Evolutionary conservation across 1,139 yeast genomes (phyloP).

Genomic region (Saccharomyces hybrid): DNA sequence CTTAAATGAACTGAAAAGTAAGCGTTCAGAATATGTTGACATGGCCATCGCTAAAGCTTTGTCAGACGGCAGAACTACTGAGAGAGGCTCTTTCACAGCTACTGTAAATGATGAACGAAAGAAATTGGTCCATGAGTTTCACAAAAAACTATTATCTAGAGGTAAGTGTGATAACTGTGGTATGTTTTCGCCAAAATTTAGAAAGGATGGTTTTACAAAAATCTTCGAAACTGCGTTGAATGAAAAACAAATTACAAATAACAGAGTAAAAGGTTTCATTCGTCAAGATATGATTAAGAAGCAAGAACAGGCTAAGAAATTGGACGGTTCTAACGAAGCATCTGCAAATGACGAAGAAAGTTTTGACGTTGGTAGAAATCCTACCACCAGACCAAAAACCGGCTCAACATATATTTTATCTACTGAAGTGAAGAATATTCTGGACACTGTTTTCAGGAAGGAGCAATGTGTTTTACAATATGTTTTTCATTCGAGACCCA

Average conservation of each 20-base stretch:
- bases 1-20: conserved; percentile 41
- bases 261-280: conserved; percentile 69
- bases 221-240: conserved; percentile 80
- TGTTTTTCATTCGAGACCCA: conserved; percentile 75
- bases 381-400: conserved; percentile 47
- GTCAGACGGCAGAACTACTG: conserved; percentile 64
- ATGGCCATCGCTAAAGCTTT: conserved; percentile 66
- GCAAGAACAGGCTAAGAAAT: conserved; percentile 22
- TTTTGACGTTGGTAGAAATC: conserved; percentile 30
- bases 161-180: conserved; percentile 94
- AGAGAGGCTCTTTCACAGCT: conserved; percentile 68
- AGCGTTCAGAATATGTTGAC: conserved; percentile 66
- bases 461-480: conserved; percentile 59
- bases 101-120: conserved; percentile 86
- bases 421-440: conserved; percentile 74
- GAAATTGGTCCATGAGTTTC: conserved; percentile 62
- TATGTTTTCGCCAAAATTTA: conserved; percentile 85
- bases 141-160: conserved; percentile 62
- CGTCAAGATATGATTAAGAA: conserved; percentile 65
- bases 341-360: conserved; percentile 29
- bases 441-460: conserved; percentile 63
- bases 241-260: conserved; percentile 73
- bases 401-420: conserved; percentile 83
- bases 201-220: conserved; percentile 93
- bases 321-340: conserved; percentile 20